Conservation (phyloP, 768 basidiomycete genomes). For the Psilocybe cyanescens region DNA sequence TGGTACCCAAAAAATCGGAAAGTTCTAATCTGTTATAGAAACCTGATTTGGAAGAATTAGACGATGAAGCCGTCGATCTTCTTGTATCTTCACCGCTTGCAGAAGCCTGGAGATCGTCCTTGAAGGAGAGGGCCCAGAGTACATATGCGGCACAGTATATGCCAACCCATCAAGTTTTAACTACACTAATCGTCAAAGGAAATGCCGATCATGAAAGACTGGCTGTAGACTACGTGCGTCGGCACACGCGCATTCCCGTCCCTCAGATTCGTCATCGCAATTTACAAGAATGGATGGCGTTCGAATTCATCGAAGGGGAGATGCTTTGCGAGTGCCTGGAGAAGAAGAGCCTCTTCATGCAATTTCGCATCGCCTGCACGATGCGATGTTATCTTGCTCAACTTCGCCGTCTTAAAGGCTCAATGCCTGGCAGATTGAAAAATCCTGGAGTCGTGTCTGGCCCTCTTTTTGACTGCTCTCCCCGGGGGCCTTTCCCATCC, state of each 20-base stretch:
- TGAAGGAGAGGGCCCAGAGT: neutral
- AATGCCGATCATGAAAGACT: neutral
- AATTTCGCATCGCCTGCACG: conserved; percentile 28
- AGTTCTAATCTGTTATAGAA: neutral
- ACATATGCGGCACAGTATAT: neutral
- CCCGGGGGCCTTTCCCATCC: neutral
- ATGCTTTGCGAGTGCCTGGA: conserved; percentile 27
- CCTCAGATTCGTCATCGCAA: conserved; percentile 6
- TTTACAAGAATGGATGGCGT: conserved; percentile 1
- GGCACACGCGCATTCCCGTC: neutral
- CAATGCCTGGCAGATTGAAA: neutral
- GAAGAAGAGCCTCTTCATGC: conserved; percentile 18
- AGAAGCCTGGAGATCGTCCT: neutral
- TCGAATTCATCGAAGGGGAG: conserved; percentile 26
- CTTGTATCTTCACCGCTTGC: neutral
- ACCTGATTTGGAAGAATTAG: neutral
- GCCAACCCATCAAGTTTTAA: conserved; percentile 4
- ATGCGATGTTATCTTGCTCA: conserved; percentile 31
- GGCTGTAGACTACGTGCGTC: neutral
- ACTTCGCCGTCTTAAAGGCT: conserved; percentile 19
- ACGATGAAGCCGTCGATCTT: neutral
- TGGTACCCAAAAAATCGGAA: neutral
- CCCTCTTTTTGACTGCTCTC: neutral
- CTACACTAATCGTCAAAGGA: neutral
- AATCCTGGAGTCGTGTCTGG: neutral